These are phyloP conservation scores for Sporothrix pseudoabietina DNA, from an alignment of 2,329 filamentous ascomycete genomes.

Conservation along the genomic window DNA sequence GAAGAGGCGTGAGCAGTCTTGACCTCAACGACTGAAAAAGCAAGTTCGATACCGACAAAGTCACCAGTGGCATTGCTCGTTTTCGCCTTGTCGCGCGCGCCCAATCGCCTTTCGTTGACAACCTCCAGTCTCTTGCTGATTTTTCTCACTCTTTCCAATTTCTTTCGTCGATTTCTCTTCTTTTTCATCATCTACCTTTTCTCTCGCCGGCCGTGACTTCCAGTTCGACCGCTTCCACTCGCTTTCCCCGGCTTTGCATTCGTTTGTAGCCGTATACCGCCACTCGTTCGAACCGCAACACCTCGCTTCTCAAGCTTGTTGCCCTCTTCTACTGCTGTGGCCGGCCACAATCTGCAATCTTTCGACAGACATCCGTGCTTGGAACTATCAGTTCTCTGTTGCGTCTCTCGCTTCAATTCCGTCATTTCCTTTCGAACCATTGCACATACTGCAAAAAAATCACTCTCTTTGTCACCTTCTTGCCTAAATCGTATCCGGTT, in stretches of 20 bases:
- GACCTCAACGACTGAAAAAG: neutral
- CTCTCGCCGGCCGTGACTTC: no score
- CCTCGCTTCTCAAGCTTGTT: neutral
- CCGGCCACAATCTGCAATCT: slow-evolving; percentile 31
- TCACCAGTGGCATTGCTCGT: neutral
- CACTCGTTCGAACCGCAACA: slow-evolving; percentile 21
- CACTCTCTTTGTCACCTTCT: neutral
- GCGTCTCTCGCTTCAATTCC: neutral
- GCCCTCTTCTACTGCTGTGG: slow-evolving; percentile 30
- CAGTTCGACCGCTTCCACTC: neutral
- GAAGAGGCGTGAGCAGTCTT: neutral
- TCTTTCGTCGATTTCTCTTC: neutral
- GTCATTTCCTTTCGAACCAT: neutral
- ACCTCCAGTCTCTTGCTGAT: neutral
- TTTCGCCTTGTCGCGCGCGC: neutral
- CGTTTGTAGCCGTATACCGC: slow-evolving; percentile 23
- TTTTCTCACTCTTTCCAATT: slow-evolving; percentile 6
- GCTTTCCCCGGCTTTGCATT: slow-evolving; percentile 5
- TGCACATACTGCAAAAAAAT: neutral
- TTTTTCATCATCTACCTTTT: neutral
- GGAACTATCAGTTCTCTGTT: neutral
- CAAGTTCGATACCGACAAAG: neutral
- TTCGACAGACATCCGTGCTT: slow-evolving; percentile 1
- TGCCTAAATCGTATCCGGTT: neutral
- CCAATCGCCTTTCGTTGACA: neutral